A percentile compares a stretch with the other conserved stretches of the same genome.
phyloP scores from a whole-genome alignment of 768 basidiomycete species.

The Mycena latifolia region DNA sequence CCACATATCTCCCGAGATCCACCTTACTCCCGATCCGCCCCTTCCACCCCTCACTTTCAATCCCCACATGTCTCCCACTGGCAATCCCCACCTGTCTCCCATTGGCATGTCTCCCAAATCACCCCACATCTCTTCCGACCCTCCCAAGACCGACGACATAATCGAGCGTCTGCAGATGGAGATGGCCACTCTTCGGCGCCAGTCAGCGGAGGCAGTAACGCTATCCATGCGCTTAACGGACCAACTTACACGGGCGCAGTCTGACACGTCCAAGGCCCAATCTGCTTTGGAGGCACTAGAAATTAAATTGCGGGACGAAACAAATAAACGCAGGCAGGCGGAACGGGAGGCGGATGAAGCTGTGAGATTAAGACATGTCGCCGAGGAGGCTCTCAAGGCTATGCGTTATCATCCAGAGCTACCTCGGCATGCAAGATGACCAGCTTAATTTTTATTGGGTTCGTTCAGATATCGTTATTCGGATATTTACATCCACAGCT shows the following conservation, averaged over 20 bases:
- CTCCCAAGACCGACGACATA: slow-evolving; percentile 48
- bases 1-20: slow-evolving; percentile 16
- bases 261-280: slow-evolving; percentile 68
- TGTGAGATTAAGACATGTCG: slow-evolving; percentile 55
- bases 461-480: slow-evolving; percentile 27
- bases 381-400: slow-evolving; percentile 63
- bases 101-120: too few species aligned
- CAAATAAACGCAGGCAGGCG: slow-evolving; percentile 66
- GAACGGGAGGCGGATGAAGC: slow-evolving; percentile 67
- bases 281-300: slow-evolving; percentile 68
- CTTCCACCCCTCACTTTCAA: background rate
- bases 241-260: slow-evolving; percentile 75
- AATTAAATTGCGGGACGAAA: slow-evolving; percentile 71
- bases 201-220: slow-evolving; percentile 76
- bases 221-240: slow-evolving; percentile 75
- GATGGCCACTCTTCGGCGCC: slow-evolving; percentile 70
- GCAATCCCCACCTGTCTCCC: too few species aligned
- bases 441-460: slow-evolving; percentile 6
- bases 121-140: background rate
- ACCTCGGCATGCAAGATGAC: slow-evolving; percentile 18
- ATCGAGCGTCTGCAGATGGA: slow-evolving; percentile 78
- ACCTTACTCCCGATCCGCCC: background rate
- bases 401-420: slow-evolving; percentile 43
- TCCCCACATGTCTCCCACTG: too few species aligned
- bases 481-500: slow-evolving; percentile 24